Base-by-base conservation (phyloP, 2,329 filamentous ascomycete genomes). In the Stachybotrys echinatus region DNA sequence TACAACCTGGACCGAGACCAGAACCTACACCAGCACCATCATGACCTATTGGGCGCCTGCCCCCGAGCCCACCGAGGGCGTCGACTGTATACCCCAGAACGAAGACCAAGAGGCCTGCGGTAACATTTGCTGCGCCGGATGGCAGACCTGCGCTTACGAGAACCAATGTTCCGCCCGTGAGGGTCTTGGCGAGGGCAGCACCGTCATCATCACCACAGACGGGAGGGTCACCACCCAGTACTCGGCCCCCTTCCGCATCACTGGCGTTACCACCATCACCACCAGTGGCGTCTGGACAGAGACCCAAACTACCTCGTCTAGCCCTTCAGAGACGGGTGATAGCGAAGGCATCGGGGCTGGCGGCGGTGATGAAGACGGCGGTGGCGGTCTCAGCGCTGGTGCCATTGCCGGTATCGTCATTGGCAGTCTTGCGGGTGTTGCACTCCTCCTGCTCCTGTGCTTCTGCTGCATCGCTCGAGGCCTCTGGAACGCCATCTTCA, bases 321-420 rank as follows among this genome's bases (percentile, higher is more conserved):
- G 75, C 17, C 55, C 56, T 21, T 54, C 49, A 5, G 48, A 53
- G 23, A 59, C 61, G 14, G 78, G 79, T 6, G 77, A 74, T 43
- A 74, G 74, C 45, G 62, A 61, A 14, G 61, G 64, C 59, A 72
- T 67, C 21, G 67, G 64, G 8, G 63, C 59, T 17, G 64, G 61
- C 42, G 69, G 64, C 27, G 74, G 72, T 31, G 65, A 66, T 43
- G 70, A 67, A 39, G 60, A 55, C 18, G 44, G 27, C 37, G 67
- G 70, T 23, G 69, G 69, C 50, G 66, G 70, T 42, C 76, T 92
- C 48, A 88, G 84, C 59, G 79, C 76, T 42, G 88, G 87, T 48
- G 88, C 86, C 52, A 92, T 92, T 59, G 88, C 88, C 17, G 88
- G 88, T 52, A 92, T 92, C 60, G 88, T 92, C 56, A 84, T 92